Conservation (phyloP, 306 rosid genomes). For the Bauhinia variegata region DNA sequence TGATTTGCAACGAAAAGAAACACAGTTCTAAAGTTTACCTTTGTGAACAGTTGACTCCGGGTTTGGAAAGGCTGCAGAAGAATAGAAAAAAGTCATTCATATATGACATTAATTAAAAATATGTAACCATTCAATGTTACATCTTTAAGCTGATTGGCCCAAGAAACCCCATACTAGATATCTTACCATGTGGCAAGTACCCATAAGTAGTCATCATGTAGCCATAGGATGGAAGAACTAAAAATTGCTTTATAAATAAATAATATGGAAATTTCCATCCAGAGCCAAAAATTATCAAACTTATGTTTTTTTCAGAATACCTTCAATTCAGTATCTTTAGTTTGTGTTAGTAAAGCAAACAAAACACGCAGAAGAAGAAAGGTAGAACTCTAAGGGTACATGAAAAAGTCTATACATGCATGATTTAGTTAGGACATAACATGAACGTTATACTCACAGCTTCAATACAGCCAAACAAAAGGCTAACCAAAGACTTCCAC, state of each 20-base stretch:
- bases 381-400: conserved; percentile 2
- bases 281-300: background rate
- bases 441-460: conserved; percentile 66
- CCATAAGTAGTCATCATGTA: conserved; percentile 30
- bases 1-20: conserved; percentile 2
- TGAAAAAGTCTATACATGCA: conserved; percentile 24
- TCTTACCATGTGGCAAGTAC: conserved; percentile 13
- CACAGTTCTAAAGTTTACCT: conserved; percentile 57
- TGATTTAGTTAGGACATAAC: conserved; percentile 25
- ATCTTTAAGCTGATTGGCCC: conserved; percentile 32
- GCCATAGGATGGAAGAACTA: conserved; percentile 17
- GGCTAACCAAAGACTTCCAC: conserved; percentile 85
- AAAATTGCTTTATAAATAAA: conserved; percentile 13
- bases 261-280: conserved; percentile 4
- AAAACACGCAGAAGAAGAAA: conserved; percentile 21
- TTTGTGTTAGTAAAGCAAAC: conserved; percentile 9
- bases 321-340: conserved; percentile 7
- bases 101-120: conserved; percentile 4
- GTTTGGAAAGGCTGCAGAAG: conserved; percentile 90
- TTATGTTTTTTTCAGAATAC: background rate
- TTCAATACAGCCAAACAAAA: conserved; percentile 79
- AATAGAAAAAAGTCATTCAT: conserved; percentile 27
- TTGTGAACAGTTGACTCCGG: conserved; percentile 73
- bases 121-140: background rate
- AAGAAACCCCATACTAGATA: conserved; percentile 8